Base-by-base conservation (phyloP, 2,329 filamentous ascomycete genomes). In the Trichoderma cornu-damae region DNA sequence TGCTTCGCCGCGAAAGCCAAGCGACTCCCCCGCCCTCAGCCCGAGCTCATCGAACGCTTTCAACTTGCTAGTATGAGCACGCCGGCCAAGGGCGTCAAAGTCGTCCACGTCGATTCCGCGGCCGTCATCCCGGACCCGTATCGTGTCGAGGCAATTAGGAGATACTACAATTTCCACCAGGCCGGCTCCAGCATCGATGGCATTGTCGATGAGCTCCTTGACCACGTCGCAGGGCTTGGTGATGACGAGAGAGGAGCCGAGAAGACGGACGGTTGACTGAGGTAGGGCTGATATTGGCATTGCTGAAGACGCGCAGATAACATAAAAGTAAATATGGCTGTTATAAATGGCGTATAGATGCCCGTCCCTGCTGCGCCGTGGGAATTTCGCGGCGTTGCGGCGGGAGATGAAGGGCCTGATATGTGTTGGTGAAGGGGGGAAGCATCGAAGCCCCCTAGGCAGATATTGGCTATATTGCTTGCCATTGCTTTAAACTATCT, bases 1-100 rank as follows among this genome's bases (percentile, higher is more conserved):
- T 14, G 88, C 88, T 66, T 90, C 83, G 18, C 89, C 89, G 34
- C 89, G 81, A 66, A 92, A 93, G 2, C 89, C 89, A n/a, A 92
- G 77, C 30, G 79, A 85, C 42, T 73, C 75, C 1, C 80, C 79
- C 6, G 80, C 83, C 18, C 85, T 72, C 1, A 66, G 68, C 50
- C 72, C 75, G 35, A 91, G 72, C 49, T 91, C 86, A 0, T 82
- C 77, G 58, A 87, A 81, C n/a, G 73, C 74, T 48, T 73, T 74
- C 42, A 92, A 77, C 71, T 92, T 93, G 75, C 87, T 91, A 1
- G 89, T 92, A 64, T 87, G 81, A 28, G 85, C 82, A n/a, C 77
- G 78, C 53, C 79, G 79, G n/a, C 86, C 87, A 2, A 90, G 75
- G 4, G 77, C 68, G 14, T 79, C 71, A 35, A 85, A 82, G 66